Base-by-base conservation (phyloP, 2,329 filamentous ascomycete genomes). In the Corniculantispora saksenae region DNA sequence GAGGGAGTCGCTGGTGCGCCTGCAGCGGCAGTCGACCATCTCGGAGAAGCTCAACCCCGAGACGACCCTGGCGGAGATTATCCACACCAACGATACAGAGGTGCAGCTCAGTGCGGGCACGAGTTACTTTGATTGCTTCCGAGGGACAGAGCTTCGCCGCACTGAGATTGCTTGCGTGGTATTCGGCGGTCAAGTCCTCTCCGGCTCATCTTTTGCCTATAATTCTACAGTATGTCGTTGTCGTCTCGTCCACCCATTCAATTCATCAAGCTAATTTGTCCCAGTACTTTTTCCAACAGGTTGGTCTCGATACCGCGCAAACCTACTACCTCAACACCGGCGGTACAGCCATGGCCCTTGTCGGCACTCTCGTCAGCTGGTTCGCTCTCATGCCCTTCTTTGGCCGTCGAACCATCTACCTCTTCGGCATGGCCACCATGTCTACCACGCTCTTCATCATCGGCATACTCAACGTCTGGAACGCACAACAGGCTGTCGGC, bases 291-390 rank as follows among this genome's bases (percentile, higher is more conserved):
- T 82, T 81, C 70, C 72, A 78, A 38, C 80, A 81, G 60, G 76
- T 80, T 0, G 81, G 82, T 21, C 73, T 83, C 17, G 69, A 74
- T 58, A 72, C 77, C 25, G 75, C 72, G 62, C 77, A 78, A 27
- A 76, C 83, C 0, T 85, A 84, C 67, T 76, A 80, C 51, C 83
- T 85, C 66, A 79, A 82, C 32, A 77, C 87, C 60, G 85, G 84
- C 35, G 80, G 75, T 38, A 76, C 75, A 15, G 76, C 73, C 3
- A 74, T 82, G 45, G 81, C 79, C 3, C 80, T 83, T 21, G 53
- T 80, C 21, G 79, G 82, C 4, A 77, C 77, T 13, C 70, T 80
- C 5, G 64, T 81, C 25, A 82, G 80, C 0, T 82, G 79, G 77
- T 73, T 77, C 23, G 51, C 53, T 10, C 74, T 78, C 23, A 74